phyloP scores from a whole-genome alignment of 164 flowering plant species.

The Cinnamomum chago region DNA sequence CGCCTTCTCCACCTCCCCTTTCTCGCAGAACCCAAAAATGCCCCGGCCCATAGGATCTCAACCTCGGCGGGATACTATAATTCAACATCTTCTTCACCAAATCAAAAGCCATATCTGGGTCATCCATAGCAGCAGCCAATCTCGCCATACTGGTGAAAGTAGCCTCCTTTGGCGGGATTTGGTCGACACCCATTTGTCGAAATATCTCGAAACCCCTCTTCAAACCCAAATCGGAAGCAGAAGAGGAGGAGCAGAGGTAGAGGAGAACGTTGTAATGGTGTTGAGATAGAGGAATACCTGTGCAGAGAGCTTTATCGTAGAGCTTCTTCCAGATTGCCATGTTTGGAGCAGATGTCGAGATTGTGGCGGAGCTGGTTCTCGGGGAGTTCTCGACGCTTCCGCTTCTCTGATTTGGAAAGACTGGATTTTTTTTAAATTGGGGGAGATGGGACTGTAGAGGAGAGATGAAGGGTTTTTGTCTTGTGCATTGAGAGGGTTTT shows the following conservation, averaged over 20 bases:
- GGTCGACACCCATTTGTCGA: slow-evolving; percentile 52
- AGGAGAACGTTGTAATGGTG: slow-evolving; percentile 73
- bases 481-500: slow-evolving; percentile 8
- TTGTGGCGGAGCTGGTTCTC: slow-evolving; percentile 46
- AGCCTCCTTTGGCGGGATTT: slow-evolving; percentile 75
- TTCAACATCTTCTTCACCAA: slow-evolving; percentile 68
- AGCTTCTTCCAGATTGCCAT: slow-evolving; percentile 49
- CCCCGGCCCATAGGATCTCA: slow-evolving; percentile 89
- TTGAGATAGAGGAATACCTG: slow-evolving; percentile 33
- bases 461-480: neutral
- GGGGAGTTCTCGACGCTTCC: slow-evolving; percentile 46
- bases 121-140: slow-evolving; percentile 63
- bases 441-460: slow-evolving; percentile 4
- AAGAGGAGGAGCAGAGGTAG: slow-evolving; percentile 59
- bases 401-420: slow-evolving; percentile 32
- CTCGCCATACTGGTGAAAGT: slow-evolving; percentile 81
- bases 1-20: slow-evolving; percentile 52
- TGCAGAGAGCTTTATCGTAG: slow-evolving; percentile 60
- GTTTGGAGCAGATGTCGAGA: slow-evolving; percentile 68
- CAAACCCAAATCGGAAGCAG: slow-evolving; percentile 25
- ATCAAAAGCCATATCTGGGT: slow-evolving; percentile 86
- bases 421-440: neutral
- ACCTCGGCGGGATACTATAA: slow-evolving; percentile 49
- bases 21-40: slow-evolving; percentile 69
- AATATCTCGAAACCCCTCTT: slow-evolving; percentile 83